Percentiles rank a stretch among this genome's conserved stretches.
Evolutionary conservation across 1,284 basidiomycete genomes (phyloP).

Genomic region (Pseudozyma sp.): DNA sequence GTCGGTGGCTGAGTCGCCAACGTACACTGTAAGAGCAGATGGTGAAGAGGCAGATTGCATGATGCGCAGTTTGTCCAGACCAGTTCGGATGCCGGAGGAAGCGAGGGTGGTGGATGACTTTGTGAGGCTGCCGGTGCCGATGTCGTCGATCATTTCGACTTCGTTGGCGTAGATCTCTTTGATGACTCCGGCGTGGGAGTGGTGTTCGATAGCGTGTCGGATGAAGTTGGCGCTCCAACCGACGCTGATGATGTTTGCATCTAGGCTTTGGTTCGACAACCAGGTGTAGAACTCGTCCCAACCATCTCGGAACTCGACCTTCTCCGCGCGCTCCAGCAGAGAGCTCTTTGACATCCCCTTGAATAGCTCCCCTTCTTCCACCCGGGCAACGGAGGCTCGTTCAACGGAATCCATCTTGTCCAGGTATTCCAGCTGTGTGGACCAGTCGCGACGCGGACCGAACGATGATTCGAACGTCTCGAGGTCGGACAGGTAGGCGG

Average conservation of each 20-base stretch:
- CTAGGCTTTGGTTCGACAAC: constrained; percentile 18
- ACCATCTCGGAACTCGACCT: constrained; percentile 39
- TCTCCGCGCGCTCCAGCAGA: constrained; percentile 16
- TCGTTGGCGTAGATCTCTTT: constrained; percentile 57
- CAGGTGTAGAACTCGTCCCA: constrained; percentile 42
- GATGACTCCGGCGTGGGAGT: constrained; percentile 2
- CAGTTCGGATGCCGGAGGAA: constrained; percentile 50
- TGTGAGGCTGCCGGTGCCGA: constrained; percentile 51
- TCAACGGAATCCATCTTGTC: constrained; percentile 49
- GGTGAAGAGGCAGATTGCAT: constrained; percentile 12
- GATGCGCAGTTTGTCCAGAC: constrained; percentile 49
- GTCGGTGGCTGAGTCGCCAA: constrained; percentile 65
- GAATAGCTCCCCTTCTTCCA: constrained; percentile 56
- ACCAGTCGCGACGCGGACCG: constrained; percentile 17
- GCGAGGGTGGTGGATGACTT: constrained; percentile 6
- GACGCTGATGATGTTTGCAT: constrained; percentile 56
- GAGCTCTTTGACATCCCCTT: constrained; percentile 13
- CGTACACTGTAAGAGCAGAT: constrained; percentile 40
- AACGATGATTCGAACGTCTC: constrained; percentile 9
- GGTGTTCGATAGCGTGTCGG: constrained; percentile 22
- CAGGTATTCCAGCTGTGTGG: constrained; percentile 40
- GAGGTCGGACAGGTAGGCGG: constrained; percentile 52
- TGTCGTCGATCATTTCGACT: constrained; percentile 28
- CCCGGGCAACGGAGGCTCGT: constrained; percentile 30
- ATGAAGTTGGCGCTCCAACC: constrained; percentile 64